These are phyloP conservation scores for Pluteus cervinus DNA, from an alignment of 768 basidiomycete genomes.

Conservation along the genomic window DNA sequence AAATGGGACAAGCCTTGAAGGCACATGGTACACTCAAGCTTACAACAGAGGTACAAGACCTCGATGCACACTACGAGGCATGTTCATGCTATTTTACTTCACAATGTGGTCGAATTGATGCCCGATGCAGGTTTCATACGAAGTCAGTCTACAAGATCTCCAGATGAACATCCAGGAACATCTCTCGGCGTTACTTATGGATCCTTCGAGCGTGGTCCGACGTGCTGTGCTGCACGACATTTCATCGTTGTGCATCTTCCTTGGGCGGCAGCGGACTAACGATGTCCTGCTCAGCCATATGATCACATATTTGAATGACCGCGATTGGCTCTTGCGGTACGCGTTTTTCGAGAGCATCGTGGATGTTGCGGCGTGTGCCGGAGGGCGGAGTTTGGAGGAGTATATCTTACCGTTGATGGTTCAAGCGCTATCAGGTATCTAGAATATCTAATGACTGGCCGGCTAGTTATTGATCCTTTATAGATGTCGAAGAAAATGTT, in stretches of 20 bases:
- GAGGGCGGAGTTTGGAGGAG: conserved; percentile 86
- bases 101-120: neutral
- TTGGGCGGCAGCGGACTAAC: conserved; percentile 89
- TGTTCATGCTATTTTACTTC: conserved; percentile 8
- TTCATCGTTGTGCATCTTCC: conserved; percentile 85
- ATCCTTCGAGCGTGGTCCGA: conserved; percentile 85
- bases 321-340: conserved; percentile 87
- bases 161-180: conserved; percentile 85
- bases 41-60: conserved; percentile 58
- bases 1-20: conserved; percentile 89
- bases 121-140: conserved; percentile 74
- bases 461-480: neutral
- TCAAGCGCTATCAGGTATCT: conserved; percentile 85
- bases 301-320: conserved; percentile 83
- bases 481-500: conserved; percentile 94
- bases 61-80: conserved; percentile 81
- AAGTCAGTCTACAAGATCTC: conserved; percentile 79
- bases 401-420: conserved; percentile 97
- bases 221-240: conserved; percentile 86
- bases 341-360: conserved; percentile 96
- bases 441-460: conserved; percentile 7
- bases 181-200: conserved; percentile 79
- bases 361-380: conserved; percentile 92
- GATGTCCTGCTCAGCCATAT: conserved; percentile 90
- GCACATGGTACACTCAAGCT: conserved; percentile 73